Percentiles rank a stretch among this genome's conserved stretches.
phyloP scores from a whole-genome alignment of 345 rosid genomes.

The Excoecaria cochinchinensis region DNA sequence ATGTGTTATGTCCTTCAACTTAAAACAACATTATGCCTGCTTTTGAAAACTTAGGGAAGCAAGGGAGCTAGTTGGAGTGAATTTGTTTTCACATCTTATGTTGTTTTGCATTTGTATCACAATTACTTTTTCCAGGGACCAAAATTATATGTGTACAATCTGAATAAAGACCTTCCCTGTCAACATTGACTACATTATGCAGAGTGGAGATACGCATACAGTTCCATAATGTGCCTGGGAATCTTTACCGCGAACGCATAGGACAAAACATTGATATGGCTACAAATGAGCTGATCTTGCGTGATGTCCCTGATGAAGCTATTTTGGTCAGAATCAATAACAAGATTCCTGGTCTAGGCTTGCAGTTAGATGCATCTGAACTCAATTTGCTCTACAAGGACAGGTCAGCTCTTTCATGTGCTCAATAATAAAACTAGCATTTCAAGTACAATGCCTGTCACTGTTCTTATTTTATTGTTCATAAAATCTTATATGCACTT shows the following conservation, averaged over 20 bases:
- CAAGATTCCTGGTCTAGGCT: constrained; percentile 68
- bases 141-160: too few relatives aligned
- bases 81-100: too few relatives aligned
- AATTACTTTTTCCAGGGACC: too few relatives aligned
- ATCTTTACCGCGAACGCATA: constrained; percentile 53
- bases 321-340: constrained; percentile 70
- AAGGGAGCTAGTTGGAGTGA: too few relatives aligned
- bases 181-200: too few relatives aligned
- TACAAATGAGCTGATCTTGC: constrained; percentile 62
- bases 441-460: too few relatives aligned
- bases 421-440: too few relatives aligned
- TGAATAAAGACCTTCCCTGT: too few relatives aligned
- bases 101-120: too few relatives aligned
- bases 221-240: constrained; percentile 67
- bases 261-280: constrained; percentile 51
- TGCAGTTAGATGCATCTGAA: constrained; percentile 75
- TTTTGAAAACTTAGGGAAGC: too few relatives aligned
- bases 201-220: constrained; percentile 66
- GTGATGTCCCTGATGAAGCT: constrained; percentile 68
- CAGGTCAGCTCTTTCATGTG: constrained; percentile 34
- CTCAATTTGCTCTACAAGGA: constrained; percentile 75
- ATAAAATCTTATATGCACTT: background rate
- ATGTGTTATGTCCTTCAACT: too few relatives aligned
- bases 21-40: too few relatives aligned
- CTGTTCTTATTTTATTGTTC: background rate